Conservation (phyloP, 139 green algal species). For the Yamagishiella unicocca region DNA sequence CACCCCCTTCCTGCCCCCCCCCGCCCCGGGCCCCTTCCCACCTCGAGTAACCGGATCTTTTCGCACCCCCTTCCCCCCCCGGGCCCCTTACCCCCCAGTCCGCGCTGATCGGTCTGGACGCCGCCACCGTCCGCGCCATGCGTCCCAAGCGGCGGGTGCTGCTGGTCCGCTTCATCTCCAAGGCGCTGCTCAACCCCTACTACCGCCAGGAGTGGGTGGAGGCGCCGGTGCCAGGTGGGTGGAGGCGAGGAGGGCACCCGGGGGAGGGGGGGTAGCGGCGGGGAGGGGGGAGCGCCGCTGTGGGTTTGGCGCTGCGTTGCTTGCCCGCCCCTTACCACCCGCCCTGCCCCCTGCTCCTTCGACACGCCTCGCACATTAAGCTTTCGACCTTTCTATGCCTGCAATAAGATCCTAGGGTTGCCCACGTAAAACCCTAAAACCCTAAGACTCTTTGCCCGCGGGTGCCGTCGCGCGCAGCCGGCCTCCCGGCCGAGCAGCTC, state of each 20-base stretch:
- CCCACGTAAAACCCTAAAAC: too few relatives aligned
- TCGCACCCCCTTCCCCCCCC: not conserved
- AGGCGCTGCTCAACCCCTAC: constrained; percentile 75
- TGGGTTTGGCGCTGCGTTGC: too few relatives aligned
- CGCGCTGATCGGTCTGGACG: constrained; percentile 72
- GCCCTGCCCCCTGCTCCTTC: too few relatives aligned
- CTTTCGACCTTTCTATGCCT: too few relatives aligned
- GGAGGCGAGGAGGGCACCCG: not conserved
- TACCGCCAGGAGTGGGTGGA: constrained; percentile 72
- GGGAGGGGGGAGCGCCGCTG: not conserved
- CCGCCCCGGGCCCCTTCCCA: not conserved
- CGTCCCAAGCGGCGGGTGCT: constrained; percentile 79
- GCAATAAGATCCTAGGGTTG: too few relatives aligned
- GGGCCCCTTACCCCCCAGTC: constrained; percentile 25
- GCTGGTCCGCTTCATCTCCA: constrained; percentile 80
- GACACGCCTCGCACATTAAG: too few relatives aligned
- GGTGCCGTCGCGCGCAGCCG: not conserved
- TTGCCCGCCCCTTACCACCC: too few relatives aligned
- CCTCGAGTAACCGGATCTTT: too few relatives aligned
- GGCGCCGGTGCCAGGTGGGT: constrained; percentile 32
- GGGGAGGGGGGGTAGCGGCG: not conserved
- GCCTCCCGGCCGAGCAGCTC: constrained; percentile 14
- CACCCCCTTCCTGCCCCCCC: not conserved
- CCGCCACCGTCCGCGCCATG: constrained; percentile 61
- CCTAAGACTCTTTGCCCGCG: too few relatives aligned